These are phyloP conservation scores for Mycena epipterygia DNA, from an alignment of 768 basidiomycete genomes.

Conservation along the genomic window DNA sequence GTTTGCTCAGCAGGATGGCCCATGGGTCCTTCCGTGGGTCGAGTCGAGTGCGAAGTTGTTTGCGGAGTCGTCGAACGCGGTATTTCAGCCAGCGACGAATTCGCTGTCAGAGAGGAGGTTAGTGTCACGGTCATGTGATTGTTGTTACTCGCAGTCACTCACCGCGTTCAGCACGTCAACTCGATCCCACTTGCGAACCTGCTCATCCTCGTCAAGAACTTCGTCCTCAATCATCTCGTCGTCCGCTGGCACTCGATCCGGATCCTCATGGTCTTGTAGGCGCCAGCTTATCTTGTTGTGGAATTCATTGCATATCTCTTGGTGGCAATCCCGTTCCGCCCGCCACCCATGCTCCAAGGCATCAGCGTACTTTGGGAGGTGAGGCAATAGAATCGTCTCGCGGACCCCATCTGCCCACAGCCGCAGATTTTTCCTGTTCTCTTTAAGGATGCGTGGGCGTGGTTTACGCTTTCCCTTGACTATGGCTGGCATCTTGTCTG, in stretches of 20 bases:
- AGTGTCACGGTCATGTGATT: background rate
- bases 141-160: background rate
- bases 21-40: background rate
- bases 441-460: background rate
- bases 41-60: background rate
- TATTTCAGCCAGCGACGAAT: conserved; percentile 28
- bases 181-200: background rate
- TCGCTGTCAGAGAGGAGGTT: background rate
- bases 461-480: too few relatives aligned
- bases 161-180: background rate
- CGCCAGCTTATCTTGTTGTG: conserved; percentile 2
- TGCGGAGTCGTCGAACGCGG: background rate
- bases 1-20: background rate
- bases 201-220: background rate
- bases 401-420: conserved; percentile 22
- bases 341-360: background rate
- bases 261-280: conserved; percentile 5
- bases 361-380: background rate
- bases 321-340: background rate
- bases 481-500: background rate
- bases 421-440: conserved; percentile 1
- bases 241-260: background rate
- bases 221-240: background rate
- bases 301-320: conserved; percentile 6
- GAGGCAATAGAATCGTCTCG: background rate